Conservation (phyloP, 164 flowering plant genomes). For the Magnolia changhungtana region DNA sequence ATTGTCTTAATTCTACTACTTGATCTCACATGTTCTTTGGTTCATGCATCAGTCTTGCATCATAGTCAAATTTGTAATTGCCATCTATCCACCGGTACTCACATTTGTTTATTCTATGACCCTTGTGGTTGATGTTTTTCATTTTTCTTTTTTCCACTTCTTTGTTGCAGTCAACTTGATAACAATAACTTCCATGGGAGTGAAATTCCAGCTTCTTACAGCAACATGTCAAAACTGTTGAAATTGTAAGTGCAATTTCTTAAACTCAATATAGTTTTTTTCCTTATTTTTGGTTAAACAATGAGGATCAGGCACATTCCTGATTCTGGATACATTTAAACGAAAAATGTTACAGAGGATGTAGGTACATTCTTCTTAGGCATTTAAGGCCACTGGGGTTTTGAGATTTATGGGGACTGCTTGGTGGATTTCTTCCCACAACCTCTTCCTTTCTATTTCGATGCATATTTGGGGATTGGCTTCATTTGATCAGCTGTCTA, state of each 20-base stretch:
- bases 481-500: not conserved
- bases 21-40: too few relatives aligned
- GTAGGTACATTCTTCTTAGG: not conserved
- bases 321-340: not conserved
- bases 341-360: not conserved
- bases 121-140: not conserved
- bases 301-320: not conserved
- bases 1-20: too few relatives aligned
- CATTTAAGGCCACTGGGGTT: not conserved
- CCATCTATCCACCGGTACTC: not conserved
- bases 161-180: conserved; percentile 78
- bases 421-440: not conserved
- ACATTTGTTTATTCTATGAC: not conserved
- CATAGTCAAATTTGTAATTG: not conserved
- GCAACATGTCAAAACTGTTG: conserved; percentile 61
- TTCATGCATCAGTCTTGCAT: too few relatives aligned
- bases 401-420: not conserved
- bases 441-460: not conserved
- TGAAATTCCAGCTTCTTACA: conserved; percentile 68
- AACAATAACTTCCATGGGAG: conserved; percentile 79
- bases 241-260: conserved; percentile 64
- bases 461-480: not conserved
- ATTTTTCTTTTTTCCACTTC: not conserved
- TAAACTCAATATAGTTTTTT: not conserved
- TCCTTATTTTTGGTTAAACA: not conserved